A percentile compares a stretch with the other conserved stretches of the same genome.
These are phyloP conservation scores for Aspergillus proliferans DNA, from an alignment of 2,329 filamentous ascomycete species.

Conservation along the genomic window DNA sequence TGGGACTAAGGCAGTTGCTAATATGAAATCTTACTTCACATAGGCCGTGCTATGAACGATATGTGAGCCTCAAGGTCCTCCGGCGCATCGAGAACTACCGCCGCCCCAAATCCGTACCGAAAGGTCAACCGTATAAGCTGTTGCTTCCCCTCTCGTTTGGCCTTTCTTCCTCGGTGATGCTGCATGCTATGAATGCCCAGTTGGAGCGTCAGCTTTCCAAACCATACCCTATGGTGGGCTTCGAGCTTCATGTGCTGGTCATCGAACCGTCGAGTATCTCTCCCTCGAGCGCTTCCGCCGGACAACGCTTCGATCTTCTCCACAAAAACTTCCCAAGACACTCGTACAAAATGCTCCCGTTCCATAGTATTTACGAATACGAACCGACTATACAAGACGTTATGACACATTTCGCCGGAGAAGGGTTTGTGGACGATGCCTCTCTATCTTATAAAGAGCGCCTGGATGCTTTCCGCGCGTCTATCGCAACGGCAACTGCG, in stretches of 20 bases:
- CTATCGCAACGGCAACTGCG: slow-evolving; percentile 67
- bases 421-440: slow-evolving; percentile 20
- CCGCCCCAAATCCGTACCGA: slow-evolving; percentile 29
- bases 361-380: slow-evolving; percentile 56
- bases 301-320: slow-evolving; percentile 40
- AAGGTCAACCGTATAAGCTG: slow-evolving; percentile 48
- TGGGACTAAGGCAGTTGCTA: slow-evolving; percentile 6
- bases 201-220: slow-evolving; percentile 59
- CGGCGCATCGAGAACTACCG: slow-evolving; percentile 68
- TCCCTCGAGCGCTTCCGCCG: slow-evolving; percentile 12
- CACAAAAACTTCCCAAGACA: slow-evolving; percentile 60
- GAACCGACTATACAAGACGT: slow-evolving; percentile 29
- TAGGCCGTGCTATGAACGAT: slow-evolving; percentile 71
- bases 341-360: slow-evolving; percentile 54
- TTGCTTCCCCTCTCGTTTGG: slow-evolving; percentile 79
- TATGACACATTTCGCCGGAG: slow-evolving; percentile 25
- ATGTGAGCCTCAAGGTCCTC: slow-evolving; percentile 69
- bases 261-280: slow-evolving; percentile 37
- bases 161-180: slow-evolving; percentile 68
- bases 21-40: slow-evolving; percentile 3
- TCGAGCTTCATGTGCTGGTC: slow-evolving; percentile 50
- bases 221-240: slow-evolving; percentile 57
- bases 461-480: slow-evolving; percentile 52
- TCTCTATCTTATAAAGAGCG: slow-evolving; percentile 35
- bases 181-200: slow-evolving; percentile 69